A percentile compares a stretch with the other conserved stretches of the same genome.
Evolutionary conservation across 1,284 basidiomycete species (phyloP).

Genomic region (Amylostereum areolatum): DNA sequence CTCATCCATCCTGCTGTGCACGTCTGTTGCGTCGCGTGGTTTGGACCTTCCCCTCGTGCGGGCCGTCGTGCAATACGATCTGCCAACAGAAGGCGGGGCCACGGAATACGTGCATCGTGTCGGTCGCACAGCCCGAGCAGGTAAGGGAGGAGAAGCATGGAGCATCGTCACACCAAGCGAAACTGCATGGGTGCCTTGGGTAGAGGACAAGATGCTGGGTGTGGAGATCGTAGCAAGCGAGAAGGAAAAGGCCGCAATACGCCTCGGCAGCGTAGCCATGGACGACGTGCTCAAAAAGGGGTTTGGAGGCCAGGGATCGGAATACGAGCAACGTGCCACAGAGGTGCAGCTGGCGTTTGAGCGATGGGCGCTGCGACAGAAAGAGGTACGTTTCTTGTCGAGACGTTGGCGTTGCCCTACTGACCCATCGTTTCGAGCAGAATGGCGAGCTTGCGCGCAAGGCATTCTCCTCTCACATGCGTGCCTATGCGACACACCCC

Average conservation of each 20-base stretch:
- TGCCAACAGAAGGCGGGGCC: constrained; percentile 94
- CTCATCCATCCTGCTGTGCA: constrained; percentile 84
- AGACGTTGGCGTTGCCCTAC: neutral
- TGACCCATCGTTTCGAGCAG: constrained; percentile 31
- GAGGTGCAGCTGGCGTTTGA: constrained; percentile 96
- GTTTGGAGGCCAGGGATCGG: constrained; percentile 77
- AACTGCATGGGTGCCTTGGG: constrained; percentile 83
- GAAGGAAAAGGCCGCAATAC: constrained; percentile 32
- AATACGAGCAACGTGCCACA: constrained; percentile 89
- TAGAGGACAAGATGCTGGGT: constrained; percentile 72
- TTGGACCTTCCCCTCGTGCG: constrained; percentile 95
- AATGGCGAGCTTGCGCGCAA: constrained; percentile 74
- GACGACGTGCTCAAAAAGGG: constrained; percentile 75
- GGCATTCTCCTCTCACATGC: constrained; percentile 88
- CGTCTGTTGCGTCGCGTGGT: constrained; percentile 95
- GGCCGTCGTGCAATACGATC: constrained; percentile 93
- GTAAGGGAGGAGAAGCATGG: constrained; percentile 87
- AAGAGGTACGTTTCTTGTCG: constrained; percentile 47
- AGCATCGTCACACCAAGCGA: constrained; percentile 87
- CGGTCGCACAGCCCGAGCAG: constrained; percentile 94
- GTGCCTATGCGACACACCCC: constrained; percentile 97
- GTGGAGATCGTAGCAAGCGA: constrained; percentile 26
- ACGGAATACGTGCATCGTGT: constrained; percentile 98
- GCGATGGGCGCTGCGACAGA: constrained; percentile 80
- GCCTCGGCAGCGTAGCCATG: constrained; percentile 34